Base-by-base conservation (phyloP, 352 stramenopile species). In the Phytophthora tubulina region DNA sequence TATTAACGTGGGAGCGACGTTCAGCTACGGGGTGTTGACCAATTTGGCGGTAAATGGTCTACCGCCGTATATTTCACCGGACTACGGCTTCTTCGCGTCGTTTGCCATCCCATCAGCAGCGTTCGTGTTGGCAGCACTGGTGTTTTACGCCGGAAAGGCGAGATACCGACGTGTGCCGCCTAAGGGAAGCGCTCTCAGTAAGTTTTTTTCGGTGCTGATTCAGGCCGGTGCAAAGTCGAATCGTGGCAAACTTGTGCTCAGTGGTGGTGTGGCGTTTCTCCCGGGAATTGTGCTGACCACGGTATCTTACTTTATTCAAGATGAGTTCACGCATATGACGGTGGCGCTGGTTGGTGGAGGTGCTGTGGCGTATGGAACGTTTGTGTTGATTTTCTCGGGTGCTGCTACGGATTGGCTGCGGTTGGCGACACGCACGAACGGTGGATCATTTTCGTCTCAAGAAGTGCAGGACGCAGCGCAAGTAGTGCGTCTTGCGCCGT, bases 1-100 rank as follows among this genome's bases (percentile, higher is more conserved):
- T 13, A 97, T 98, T 75, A 98, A 98, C 69, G 81, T 97, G 30
- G 94, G 94, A 38, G 91, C 94, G 7, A 93, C 93, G 38, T 88
- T 97, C 60, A 97, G 92, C 79, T 98, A 96, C 74, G 94, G 85
- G 2, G 78, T 97, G 52, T 80, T 98, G 31, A 94, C 91, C 6
- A 97, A 97, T 63, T 67, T 98, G 35, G 93, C 91, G 0, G 91
- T 97, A 15, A 97, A 98, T 62, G 93, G 93, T 7, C 49, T 98
- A 4, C 81, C 90, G 33, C 89, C 88, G 9, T 93, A 96, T 53
- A 89, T 97, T 39, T 85, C 88, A 9, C 69, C 85, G 7, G 65
- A 83, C 14, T 98, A 91, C 59, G 92, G 93, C 17, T 98, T 98
- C 73, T 93, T 95, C 59, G 85, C 88, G 30, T 94, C 90, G 0